Evolutionary conservation across 352 stramenopile genomes (phyloP).

Genomic region (Elongisporangium senticosum): DNA sequence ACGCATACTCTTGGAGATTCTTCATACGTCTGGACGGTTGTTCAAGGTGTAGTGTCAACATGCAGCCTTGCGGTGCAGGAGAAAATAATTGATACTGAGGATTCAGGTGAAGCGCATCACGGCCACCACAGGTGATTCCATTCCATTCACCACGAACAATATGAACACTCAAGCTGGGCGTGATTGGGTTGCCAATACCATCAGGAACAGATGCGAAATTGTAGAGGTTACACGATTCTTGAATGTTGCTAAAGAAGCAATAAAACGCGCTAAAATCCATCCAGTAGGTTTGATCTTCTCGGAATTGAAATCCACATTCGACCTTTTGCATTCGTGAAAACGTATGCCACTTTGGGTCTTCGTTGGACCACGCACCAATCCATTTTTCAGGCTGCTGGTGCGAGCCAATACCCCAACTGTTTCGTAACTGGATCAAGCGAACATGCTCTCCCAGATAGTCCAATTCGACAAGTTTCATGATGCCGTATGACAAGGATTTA

Average conservation of each 20-base stretch:
- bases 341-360: constrained; percentile 63
- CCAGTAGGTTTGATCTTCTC: constrained; percentile 76
- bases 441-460: constrained; percentile 46
- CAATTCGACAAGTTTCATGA: constrained; percentile 73
- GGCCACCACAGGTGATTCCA: constrained; percentile 67
- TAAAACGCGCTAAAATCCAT: constrained; percentile 79
- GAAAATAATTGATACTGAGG: constrained; percentile 81
- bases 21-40: constrained; percentile 71
- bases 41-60: constrained; percentile 56
- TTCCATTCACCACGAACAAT: constrained; percentile 77
- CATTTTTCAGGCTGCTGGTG: constrained; percentile 61
- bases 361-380: constrained; percentile 62
- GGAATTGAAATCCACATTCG: constrained; percentile 72
- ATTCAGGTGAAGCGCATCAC: constrained; percentile 81
- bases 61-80: constrained; percentile 43
- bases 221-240: constrained; percentile 81
- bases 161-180: constrained; percentile 61
- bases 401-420: constrained; percentile 71
- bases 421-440: constrained; percentile 71
- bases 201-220: constrained; percentile 69
- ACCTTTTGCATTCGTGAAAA: constrained; percentile 74
- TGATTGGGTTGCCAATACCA: constrained; percentile 48
- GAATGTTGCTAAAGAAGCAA: constrained; percentile 69
- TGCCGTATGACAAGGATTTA: constrained; percentile 65
- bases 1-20: constrained; percentile 69